Conservation (phyloP, 1,139 yeast genomes). For the Wickerhamomyces sp. region DNA sequence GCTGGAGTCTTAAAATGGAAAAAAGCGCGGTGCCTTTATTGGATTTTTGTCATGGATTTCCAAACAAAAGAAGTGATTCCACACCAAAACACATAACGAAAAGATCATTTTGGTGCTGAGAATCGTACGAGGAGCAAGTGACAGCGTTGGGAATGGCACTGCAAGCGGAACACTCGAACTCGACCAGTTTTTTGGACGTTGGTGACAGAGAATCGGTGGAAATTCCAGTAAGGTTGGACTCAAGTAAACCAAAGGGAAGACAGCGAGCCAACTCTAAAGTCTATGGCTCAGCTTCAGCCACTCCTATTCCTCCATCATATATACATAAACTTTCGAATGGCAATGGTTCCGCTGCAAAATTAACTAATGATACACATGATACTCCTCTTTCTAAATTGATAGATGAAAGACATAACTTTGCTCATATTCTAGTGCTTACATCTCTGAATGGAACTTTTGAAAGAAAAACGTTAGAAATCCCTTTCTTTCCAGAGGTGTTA, state of each 20-base stretch:
- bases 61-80: neutral
- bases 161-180: slow-evolving; percentile 1
- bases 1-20: too few species aligned
- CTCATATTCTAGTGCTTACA: slow-evolving; percentile 55
- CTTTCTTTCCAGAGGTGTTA: slow-evolving; percentile 76
- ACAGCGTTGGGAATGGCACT: slow-evolving; percentile 6
- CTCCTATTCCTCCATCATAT: slow-evolving; percentile 1
- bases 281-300: slow-evolving; percentile 9
- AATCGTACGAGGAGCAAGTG: too few species aligned
- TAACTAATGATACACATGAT: neutral
- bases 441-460: slow-evolving; percentile 83
- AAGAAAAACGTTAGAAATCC: slow-evolving; percentile 73
- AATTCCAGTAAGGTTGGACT: slow-evolving; percentile 13
- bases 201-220: slow-evolving; percentile 11
- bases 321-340: neutral
- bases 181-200: neutral
- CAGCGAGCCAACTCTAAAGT: slow-evolving; percentile 22
- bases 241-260: slow-evolving; percentile 11
- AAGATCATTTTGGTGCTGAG: too few species aligned
- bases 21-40: too few species aligned
- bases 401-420: slow-evolving; percentile 26
- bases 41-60: too few species aligned
- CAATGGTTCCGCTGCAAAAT: neutral
- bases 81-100: neutral
- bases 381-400: neutral